Base-by-base conservation (phyloP, 2,329 filamentous ascomycete genomes). In the Chalaropsis ovoidea region DNA sequence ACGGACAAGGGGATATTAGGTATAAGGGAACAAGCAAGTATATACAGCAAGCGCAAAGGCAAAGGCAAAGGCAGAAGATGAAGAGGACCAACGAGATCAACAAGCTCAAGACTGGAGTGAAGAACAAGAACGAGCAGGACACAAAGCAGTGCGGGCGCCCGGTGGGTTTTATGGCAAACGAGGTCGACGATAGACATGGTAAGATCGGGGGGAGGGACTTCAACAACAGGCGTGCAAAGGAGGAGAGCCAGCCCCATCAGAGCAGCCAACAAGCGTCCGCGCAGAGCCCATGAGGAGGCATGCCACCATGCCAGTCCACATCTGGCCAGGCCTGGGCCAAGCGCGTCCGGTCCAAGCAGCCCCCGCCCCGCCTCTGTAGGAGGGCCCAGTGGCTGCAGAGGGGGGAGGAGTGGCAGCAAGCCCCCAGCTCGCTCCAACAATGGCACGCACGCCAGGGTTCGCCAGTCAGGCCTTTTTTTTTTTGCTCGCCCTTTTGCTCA, bases 31-130 rank as follows among this genome's bases (percentile, higher is more conserved):
- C 13, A 64, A 45, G 19, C 41, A 60, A 47, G 4, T 45, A 64
- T 43, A 10, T 35, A n/a, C 35, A 56, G 39, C 15, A 31, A 22
- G 10, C 15, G 27, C 27, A 8, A n/a, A 35, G 42, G 42, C 60
- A 19, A 45, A 62, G 41, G 19, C 13, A 19, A 47, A 31, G 41
- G 13, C 15, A 31, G 19, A 19, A 63, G 27, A 24, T 52, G 6
- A 6, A 11, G n/a, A 41, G 27, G 11, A 17, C 27, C 6, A 22
- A 45, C 43, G 63, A 52, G 65, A 66, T 66, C 65, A 63, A 63
- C 65, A 66, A 66, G 61, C 52, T 63, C 52, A 56, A 56, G 62
- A 62, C 62, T 65, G 56, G 66, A 62, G 56, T 60, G 62, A 63
- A 45, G 56, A 67, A 43, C 4, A 62, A 62, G 63, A 43, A n/a